Evolutionary conservation across 2,329 filamentous ascomycete species (phyloP).

Genomic region (Metarhizium sp.): DNA sequence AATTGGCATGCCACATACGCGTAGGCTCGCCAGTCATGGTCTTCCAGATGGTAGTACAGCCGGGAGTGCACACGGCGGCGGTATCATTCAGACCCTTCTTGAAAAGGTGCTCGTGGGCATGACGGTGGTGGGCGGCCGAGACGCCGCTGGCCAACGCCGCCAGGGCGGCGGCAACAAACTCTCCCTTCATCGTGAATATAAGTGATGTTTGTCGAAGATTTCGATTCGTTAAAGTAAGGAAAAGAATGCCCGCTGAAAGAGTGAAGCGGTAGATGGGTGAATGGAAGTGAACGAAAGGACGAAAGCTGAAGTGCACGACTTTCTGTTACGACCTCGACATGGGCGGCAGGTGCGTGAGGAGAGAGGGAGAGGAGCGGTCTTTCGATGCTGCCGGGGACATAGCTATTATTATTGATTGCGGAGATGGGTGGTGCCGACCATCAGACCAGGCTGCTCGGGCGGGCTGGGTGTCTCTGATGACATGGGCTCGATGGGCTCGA

Average conservation of each 20-base stretch:
- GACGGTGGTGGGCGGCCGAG: constrained; percentile 51
- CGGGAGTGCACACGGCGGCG: constrained; percentile 42
- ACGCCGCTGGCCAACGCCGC: constrained; percentile 49
- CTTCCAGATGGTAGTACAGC: constrained; percentile 66
- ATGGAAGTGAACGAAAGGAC: constrained; percentile 36
- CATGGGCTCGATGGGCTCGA: too few relatives aligned
- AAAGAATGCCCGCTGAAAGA: constrained; percentile 83
- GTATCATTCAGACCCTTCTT: constrained; percentile 34
- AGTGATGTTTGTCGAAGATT: constrained; percentile 9
- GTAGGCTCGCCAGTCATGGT: constrained; percentile 60
- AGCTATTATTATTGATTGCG: neutral
- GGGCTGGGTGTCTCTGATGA: too few relatives aligned
- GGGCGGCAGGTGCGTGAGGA: constrained; percentile 30
- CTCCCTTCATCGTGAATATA: constrained; percentile 61
- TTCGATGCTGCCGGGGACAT: neutral
- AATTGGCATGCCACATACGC: constrained; percentile 35
- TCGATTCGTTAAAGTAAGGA: constrained; percentile 7
- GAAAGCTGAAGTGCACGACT: constrained; percentile 37
- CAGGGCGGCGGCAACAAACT: constrained; percentile 55
- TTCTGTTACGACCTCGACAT: constrained; percentile 42
- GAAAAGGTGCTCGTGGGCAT: constrained; percentile 53
- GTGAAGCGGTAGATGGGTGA: constrained; percentile 60
- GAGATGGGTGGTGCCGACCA: neutral
- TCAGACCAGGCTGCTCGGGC: too few relatives aligned
- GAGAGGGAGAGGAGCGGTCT: constrained; percentile 24